Conservation (phyloP, 139 green algal species). For the Penium margaritaceum region DNA sequence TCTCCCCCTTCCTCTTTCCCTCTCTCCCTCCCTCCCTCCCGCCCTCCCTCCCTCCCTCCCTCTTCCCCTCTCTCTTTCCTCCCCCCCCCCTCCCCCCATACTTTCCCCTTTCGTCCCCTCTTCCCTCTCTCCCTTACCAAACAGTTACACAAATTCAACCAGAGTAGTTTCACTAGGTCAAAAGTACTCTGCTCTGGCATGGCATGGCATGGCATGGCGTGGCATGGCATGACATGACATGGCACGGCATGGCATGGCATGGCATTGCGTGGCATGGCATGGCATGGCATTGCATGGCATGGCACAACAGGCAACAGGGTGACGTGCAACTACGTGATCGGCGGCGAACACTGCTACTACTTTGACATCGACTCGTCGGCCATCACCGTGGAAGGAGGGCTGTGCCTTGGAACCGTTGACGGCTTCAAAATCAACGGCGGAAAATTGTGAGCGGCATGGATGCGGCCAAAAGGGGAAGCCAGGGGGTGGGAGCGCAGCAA, state of each 20-base stretch:
- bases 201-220: not conserved
- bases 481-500: too few species aligned
- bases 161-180: too few species aligned
- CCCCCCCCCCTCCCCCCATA: too few species aligned
- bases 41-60: too few species aligned
- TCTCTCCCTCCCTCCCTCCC: too few species aligned
- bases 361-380: not conserved
- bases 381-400: not conserved
- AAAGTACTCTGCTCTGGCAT: not conserved
- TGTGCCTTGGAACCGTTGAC: not conserved
- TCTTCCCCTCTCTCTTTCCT: too few species aligned
- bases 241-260: not conserved
- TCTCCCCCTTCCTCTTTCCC: too few species aligned
- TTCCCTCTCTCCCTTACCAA: too few species aligned
- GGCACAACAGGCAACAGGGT: not conserved
- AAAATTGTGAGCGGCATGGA: not conserved
- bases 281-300: too few species aligned
- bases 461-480: too few species aligned
- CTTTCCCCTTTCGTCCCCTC: too few species aligned
- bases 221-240: not conserved
- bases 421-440: slow-evolving; percentile 6
- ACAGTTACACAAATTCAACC: too few species aligned
- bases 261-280: not conserved
- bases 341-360: not conserved
- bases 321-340: not conserved